Conservation (phyloP, 2,329 filamentous ascomycete species). For the Fusarium sacchari region DNA sequence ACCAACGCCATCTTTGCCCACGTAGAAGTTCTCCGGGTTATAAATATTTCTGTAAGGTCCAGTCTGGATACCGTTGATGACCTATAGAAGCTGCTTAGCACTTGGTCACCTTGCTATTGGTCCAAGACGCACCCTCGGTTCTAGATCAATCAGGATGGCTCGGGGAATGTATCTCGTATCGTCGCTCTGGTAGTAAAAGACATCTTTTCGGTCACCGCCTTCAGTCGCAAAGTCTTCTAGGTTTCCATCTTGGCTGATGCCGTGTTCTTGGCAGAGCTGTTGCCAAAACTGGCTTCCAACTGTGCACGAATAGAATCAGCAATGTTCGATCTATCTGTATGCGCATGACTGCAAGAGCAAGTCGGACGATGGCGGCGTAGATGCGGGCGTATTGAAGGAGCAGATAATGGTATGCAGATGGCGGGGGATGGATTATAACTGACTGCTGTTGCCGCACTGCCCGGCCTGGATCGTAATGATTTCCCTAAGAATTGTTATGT, state of each 20-base stretch:
- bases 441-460: conserved; percentile 99
- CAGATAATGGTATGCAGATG: conserved; percentile 3
- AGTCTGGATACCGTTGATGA: conserved; percentile 91
- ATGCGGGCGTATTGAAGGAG: neutral
- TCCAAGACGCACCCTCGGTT: conserved; percentile 74
- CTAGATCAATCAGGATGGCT: conserved; percentile 93
- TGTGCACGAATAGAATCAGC: conserved; percentile 56
- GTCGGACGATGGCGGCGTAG: neutral
- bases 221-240: conserved; percentile 98
- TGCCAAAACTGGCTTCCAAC: conserved; percentile 99
- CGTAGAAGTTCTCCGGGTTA: conserved; percentile 99
- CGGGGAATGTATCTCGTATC: conserved; percentile 98
- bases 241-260: conserved; percentile 97
- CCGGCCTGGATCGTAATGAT: conserved; percentile 99
- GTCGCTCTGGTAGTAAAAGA: conserved; percentile 99
- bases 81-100: conserved; percentile 53
- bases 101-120: neutral
- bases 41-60: conserved; percentile 98
- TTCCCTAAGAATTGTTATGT: conserved; percentile 69
- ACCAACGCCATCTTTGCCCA: conserved; percentile 91
- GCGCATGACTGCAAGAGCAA: neutral
- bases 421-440: conserved; percentile 54
- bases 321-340: neutral
- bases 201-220: conserved; percentile 96
- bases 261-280: conserved; percentile 96